Evolutionary conservation across 768 basidiomycete species (phyloP).

Genomic region (Pulveroboletus sp.): DNA sequence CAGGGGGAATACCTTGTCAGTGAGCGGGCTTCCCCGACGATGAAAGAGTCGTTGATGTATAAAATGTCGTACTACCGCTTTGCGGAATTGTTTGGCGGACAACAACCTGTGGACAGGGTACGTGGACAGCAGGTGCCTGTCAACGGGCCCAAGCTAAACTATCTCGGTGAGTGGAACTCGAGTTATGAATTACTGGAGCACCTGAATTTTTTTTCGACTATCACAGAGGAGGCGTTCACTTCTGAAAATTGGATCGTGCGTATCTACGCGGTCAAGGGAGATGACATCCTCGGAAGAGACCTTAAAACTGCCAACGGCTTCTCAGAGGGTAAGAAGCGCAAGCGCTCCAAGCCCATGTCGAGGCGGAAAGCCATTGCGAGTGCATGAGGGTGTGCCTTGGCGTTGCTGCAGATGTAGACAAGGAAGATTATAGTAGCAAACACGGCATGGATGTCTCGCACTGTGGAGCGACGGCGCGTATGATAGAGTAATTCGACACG

Average conservation of each 20-base stretch:
- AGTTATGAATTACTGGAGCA: neutral
- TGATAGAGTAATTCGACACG: slow-evolving; percentile 4
- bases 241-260: slow-evolving; percentile 99
- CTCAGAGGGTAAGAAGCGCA: slow-evolving; percentile 82
- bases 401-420: neutral
- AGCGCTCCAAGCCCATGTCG: slow-evolving; percentile 64
- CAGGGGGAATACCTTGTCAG: slow-evolving; percentile 93
- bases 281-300: slow-evolving; percentile 87
- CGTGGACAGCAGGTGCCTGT: slow-evolving; percentile 80
- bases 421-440: neutral
- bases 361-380: slow-evolving; percentile 47
- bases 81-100: slow-evolving; percentile 78
- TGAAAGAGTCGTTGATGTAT: slow-evolving; percentile 98
- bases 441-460: neutral
- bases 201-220: slow-evolving; percentile 1
- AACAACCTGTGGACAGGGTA: slow-evolving; percentile 77
- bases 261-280: slow-evolving; percentile 93
- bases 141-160: slow-evolving; percentile 77
- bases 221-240: slow-evolving; percentile 91
- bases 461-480: neutral
- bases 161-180: slow-evolving; percentile 57
- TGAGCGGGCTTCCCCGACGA: slow-evolving; percentile 73
- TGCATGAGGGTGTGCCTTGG: slow-evolving; percentile 6
- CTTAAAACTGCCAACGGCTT: slow-evolving; percentile 86
- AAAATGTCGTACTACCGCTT: slow-evolving; percentile 99